phyloP scores from a whole-genome alignment of 306 rosid species.

The Hylodesmum podocarpum region DNA sequence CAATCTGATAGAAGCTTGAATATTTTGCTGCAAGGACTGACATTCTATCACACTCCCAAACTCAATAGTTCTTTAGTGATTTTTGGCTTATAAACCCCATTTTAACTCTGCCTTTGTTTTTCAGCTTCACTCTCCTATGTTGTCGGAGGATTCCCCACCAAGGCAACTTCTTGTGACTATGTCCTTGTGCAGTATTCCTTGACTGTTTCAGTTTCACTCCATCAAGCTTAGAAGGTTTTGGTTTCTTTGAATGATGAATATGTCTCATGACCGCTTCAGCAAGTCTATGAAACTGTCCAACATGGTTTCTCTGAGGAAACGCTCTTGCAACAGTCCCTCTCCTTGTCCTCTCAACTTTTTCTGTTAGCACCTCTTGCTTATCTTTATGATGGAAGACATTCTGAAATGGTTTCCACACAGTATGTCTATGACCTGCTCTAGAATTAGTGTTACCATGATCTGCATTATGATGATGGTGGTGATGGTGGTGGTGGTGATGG shows the following conservation, averaged over 20 bases:
- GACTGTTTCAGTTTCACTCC: conserved; percentile 2
- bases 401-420: conserved; percentile 51
- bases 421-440: conserved; percentile 10
- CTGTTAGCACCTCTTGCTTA: conserved; percentile 14
- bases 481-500: conserved; percentile 77
- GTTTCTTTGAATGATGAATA: conserved; percentile 41
- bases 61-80: conserved; percentile 24
- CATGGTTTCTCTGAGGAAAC: conserved; percentile 32
- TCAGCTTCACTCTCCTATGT: conserved; percentile 46
- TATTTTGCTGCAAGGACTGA: not conserved
- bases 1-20: not conserved
- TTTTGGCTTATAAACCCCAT: conserved; percentile 42
- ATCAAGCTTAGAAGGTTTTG: conserved; percentile 23
- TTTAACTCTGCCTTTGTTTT: conserved; percentile 46
- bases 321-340: conserved; percentile 28
- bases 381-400: conserved; percentile 38
- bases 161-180: conserved; percentile 40
- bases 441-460: not conserved
- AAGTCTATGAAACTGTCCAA: conserved; percentile 57
- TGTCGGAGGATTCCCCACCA: conserved; percentile 53
- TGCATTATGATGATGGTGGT: conserved; percentile 37
- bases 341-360: conserved; percentile 19
- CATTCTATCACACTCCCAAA: not conserved
- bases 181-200: conserved; percentile 18
- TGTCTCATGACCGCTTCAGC: conserved; percentile 58